A percentile compares a stretch with the other conserved stretches of the same genome.
These are phyloP conservation scores for Solidago caesia DNA, from an alignment of 129 eudicot genomes.

Conservation along the genomic window DNA sequence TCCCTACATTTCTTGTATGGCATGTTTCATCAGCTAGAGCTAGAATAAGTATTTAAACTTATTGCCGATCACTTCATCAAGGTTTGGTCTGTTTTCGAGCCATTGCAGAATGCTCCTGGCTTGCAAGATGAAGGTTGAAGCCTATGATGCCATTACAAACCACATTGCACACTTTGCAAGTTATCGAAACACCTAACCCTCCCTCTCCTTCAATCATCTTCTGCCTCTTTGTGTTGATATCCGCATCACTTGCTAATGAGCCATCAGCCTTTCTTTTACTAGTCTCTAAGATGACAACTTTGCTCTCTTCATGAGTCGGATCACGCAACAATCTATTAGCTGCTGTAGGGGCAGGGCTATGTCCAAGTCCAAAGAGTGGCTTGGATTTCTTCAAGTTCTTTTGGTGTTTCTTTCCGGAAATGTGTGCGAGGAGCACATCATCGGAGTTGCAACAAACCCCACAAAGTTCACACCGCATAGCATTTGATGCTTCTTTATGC, in stretches of 20 bases:
- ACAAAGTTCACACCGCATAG: constrained; percentile 21
- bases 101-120: constrained; percentile 38
- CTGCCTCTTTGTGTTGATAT: constrained; percentile 36
- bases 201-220: constrained; percentile 30
- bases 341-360: too few species aligned
- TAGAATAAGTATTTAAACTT: background rate
- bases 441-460: background rate
- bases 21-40: background rate
- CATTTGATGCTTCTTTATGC: background rate
- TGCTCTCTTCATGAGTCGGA: constrained; percentile 11
- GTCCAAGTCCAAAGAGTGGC: background rate
- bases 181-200: constrained; percentile 10
- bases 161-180: constrained; percentile 41
- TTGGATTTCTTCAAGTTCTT: constrained; percentile 7
- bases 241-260: constrained; percentile 6
- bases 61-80: constrained; percentile 6
- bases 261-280: constrained; percentile 18
- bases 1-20: background rate
- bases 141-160: constrained; percentile 30
- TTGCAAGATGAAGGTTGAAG: constrained; percentile 28
- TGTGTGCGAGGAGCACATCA: constrained; percentile 10
- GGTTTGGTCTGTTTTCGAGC: constrained; percentile 15
- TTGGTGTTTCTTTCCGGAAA: constrained; percentile 23
- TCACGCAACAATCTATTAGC: background rate
- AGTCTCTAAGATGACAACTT: constrained; percentile 4